Evolutionary conservation across 345 rosid species (phyloP), one percentile per base, ranked within the genome.

Genomic region (Populus davidiana): DNA sequence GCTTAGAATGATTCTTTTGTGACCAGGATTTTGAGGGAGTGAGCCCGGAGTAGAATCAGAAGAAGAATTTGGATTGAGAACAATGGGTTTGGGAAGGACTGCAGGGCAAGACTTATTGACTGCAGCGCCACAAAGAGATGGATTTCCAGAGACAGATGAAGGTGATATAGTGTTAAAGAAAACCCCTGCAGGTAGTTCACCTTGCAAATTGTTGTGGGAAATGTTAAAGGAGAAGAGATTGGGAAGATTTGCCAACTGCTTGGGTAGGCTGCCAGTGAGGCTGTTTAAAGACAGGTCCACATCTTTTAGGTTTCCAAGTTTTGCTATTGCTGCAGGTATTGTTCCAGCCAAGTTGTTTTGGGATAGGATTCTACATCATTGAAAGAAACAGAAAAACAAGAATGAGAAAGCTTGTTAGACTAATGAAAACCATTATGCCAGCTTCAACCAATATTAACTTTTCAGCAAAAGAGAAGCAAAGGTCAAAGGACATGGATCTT

Each of bases 31-130:
- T 16, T 88, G 74, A 74, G 69, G 73, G 9, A 71, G 41, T 8
- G 64, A 65, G 27, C 73, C 77, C 31, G 77, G 41, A n/a, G 76
- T 64, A 72, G 92, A 77, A 71, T 88, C 97, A 5, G 91, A 73
- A 27, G 83, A 80, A 29, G 93, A 86, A 76, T 96, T 92, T 3
- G 99, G 98, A 65, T 95, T 92, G 74, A 95, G 91, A 81, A 95
- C 99, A 56, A 93, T 92, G 52, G 99, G 99, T 83, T 95, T 95
- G 38, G 97, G 98, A 77, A 88, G 86, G 65, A 91, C 93, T 3
- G 91, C 87, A n/a, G 94, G 93, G 79, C 99, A 95, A 72, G 99
- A 91, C 70, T 81, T 90, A 65, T 89, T 93, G 76, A 87, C 98
- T 38, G 88, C 89, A 69, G 98, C 79, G 23, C 99, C 98, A 64